Evolutionary conservation across 495 filamentous ascomycete genomes (phyloP), one percentile per base, ranked within the genome.

Genomic region (Jackrogersella multiformis): DNA sequence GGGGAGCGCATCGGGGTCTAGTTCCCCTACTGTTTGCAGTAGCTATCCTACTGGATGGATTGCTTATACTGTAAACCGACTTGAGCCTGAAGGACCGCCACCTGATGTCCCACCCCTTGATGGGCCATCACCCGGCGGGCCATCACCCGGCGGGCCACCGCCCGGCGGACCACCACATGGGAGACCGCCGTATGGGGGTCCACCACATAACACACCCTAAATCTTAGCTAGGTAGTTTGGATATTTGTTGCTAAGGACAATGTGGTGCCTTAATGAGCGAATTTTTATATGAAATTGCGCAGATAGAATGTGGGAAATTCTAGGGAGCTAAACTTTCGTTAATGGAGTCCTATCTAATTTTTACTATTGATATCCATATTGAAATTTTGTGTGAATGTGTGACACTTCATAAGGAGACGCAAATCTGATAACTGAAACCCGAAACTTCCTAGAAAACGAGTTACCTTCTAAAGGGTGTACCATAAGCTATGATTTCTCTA

Each of bases 41-140:
- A 64, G 62, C 35, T 48, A 59, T 8, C 45, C 60, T 12, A 21
- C n/a, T n/a, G 16, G 48, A 15, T 69, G 66, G 66, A 38, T 60
- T 34, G 59, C 65, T 32, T 68, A 68, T n/a, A 52, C 28, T 2
- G 65, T 68, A 15, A 10, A 35, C 10, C 58, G 30, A 5, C 9
- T 59, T 20, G 15, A 18, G 9, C 30, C 52, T 49, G 15, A n/a
- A 12, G 36, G 35, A 28, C 8, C 53, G 15, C 18, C 35, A 0
- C n/a, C 20, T 54, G 32, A 54, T 1, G 21, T 1, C n/a, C 28
- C 16, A 2, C 18, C 41, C 1, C n/a, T 16, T 1, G 8, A 30
- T 13, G 39, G 10, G 16, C 16, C 39, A 18, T 8, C 16, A 8
- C 41, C 41, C 12, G 7, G 21, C 20, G 41, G 41, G 12, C 41